A percentile compares a stretch with the other conserved stretches of the same genome.
phyloP scores from a whole-genome alignment of 768 basidiomycete genomes.

The Gymnopilus dilepis region DNA sequence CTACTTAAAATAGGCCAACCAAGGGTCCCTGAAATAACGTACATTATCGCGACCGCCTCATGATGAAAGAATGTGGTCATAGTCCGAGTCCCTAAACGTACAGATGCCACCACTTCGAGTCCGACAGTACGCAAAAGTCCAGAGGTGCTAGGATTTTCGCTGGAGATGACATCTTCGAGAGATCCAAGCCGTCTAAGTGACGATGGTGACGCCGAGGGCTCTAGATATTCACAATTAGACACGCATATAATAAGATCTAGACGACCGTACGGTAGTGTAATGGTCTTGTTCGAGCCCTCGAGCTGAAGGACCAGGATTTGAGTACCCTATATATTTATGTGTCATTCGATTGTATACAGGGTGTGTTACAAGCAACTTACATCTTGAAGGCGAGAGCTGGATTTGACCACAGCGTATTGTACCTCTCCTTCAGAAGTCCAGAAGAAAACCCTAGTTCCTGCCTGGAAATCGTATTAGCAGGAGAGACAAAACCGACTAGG shows the following conservation, averaged over 20 bases:
- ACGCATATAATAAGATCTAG: not conserved
- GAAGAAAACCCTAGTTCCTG: conserved; percentile 71
- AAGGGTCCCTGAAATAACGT: conserved; percentile 6
- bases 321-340: not conserved
- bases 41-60: conserved; percentile 2
- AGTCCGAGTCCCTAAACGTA: not conserved
- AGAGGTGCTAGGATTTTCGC: not conserved
- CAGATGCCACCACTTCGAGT: not conserved
- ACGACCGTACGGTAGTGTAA: not conserved
- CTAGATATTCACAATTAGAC: not conserved
- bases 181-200: not conserved
- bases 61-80: conserved; percentile 5
- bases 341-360: not conserved
- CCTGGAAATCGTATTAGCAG: conserved; percentile 44
- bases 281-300: conserved; percentile 1
- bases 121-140: not conserved
- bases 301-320: conserved; percentile 5
- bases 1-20: conserved; percentile 5
- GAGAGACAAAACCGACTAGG: conserved; percentile 10
- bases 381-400: conserved; percentile 57
- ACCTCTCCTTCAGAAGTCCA: conserved; percentile 59
- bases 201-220: conserved; percentile 6
- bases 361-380: conserved; percentile 40
- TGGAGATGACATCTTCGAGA: not conserved
- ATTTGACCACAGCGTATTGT: conserved; percentile 62